A percentile compares a stretch with the other conserved stretches of the same genome.
Evolutionary conservation across 1,284 basidiomycete species (phyloP).

Genomic region (Ustilago cynodontis): DNA sequence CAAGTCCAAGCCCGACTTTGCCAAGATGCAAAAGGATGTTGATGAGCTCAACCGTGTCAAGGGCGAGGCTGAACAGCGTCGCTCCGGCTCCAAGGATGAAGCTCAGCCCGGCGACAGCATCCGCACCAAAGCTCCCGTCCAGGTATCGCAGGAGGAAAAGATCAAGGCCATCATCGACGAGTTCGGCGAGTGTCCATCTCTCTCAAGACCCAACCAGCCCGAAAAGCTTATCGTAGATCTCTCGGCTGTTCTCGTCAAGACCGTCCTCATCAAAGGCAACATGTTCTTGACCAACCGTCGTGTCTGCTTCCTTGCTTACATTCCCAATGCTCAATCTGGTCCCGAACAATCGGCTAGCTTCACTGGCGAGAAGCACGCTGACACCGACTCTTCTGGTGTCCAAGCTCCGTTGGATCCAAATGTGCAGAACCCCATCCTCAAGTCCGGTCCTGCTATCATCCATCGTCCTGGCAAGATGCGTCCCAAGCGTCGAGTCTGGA

Average conservation of each 20-base stretch:
- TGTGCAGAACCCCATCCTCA: constrained; percentile 48
- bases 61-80: constrained; percentile 18
- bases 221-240: constrained; percentile 52
- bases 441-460: constrained; percentile 54
- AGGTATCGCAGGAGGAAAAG: constrained; percentile 43
- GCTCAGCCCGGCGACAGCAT: constrained; percentile 22
- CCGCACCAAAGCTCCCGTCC: constrained; percentile 16
- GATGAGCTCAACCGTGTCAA: constrained; percentile 8
- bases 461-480: constrained; percentile 54
- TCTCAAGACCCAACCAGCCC: constrained; percentile 31
- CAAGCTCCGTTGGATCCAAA: constrained; percentile 30
- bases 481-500: constrained; percentile 57
- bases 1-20: neutral
- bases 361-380: neutral
- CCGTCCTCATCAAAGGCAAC: constrained; percentile 60
- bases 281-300: constrained; percentile 60
- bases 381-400: neutral
- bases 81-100: constrained; percentile 28
- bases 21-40: constrained; percentile 11
- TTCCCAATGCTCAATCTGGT: constrained; percentile 30
- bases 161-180: constrained; percentile 56
- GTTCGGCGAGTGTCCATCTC: constrained; percentile 54
- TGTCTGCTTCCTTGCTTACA: constrained; percentile 61
- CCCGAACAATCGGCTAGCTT: constrained; percentile 1
- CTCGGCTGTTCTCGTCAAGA: constrained; percentile 54